Conservation (phyloP, 805 yeast genomes). For the Saturnispora dispora region DNA sequence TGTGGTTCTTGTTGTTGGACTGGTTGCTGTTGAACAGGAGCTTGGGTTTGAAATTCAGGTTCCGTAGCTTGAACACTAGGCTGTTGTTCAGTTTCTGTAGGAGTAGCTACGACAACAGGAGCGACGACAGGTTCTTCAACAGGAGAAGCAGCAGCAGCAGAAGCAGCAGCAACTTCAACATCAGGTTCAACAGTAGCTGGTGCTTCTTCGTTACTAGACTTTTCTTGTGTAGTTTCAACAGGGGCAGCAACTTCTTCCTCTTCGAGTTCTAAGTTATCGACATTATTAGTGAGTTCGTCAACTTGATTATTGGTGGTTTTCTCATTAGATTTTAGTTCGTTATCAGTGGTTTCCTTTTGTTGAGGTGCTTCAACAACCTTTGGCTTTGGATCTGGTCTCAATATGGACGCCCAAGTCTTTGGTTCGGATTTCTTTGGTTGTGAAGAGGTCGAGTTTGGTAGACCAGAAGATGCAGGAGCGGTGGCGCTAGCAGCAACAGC, state of each 20-base stretch:
- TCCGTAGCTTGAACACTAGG: conserved; percentile 8
- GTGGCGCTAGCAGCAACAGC: neutral
- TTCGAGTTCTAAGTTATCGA: conserved; percentile 6
- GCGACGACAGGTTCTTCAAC: conserved; percentile 7
- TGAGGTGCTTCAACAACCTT: conserved; percentile 1
- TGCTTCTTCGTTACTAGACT: conserved; percentile 4
- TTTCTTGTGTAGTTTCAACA: conserved; percentile 1
- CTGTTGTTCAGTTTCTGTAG: conserved; percentile 7
- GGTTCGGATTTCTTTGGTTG: conserved; percentile 21
- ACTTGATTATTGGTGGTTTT: neutral
- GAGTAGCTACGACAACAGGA: conserved; percentile 5
- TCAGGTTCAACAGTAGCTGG: conserved; percentile 19
- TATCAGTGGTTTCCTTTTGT: conserved; percentile 14
- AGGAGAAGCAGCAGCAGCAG: conserved; percentile 10
- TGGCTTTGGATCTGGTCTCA: conserved; percentile 17
- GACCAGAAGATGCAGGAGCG: conserved; percentile 1
- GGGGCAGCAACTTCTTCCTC: conserved; percentile 4
- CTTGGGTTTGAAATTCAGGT: conserved; percentile 7
- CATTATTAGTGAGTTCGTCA: conserved; percentile 3
- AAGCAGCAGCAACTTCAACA: conserved; percentile 28
- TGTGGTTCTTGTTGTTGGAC: conserved; percentile 17
- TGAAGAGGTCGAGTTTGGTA: neutral
- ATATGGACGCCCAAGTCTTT: conserved; percentile 15
- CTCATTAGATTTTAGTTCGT: conserved; percentile 1
- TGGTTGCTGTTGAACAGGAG: conserved; percentile 7